Evolutionary conservation across 2,329 filamentous ascomycete species (phyloP), one percentile per base, ranked within the genome.

Genomic region (Metarhizium guizhouense): DNA sequence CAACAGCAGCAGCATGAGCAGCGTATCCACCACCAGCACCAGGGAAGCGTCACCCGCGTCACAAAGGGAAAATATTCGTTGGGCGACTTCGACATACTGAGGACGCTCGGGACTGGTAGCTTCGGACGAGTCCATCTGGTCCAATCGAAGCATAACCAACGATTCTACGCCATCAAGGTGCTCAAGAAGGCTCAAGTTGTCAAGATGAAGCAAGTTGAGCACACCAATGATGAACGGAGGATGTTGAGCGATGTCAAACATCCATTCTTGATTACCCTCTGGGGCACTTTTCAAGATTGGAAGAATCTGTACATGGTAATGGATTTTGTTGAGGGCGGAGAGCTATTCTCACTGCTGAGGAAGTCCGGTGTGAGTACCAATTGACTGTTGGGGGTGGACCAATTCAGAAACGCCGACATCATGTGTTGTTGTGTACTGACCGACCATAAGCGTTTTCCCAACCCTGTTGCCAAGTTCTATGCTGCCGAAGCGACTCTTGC

Each of bases 201-300:
- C 72, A 96, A 96, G 78, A 97, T 99, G 94, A 99, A 99, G 82
- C 94, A 99, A 74, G 91, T 99, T 58, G 94, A 99, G 74, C 94
- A 99, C 75, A 99, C 94, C 63, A 99, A 99, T 68, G 94, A 99
- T 73, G 94, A 99, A 77, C 83, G 94, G 62, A 85, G 83, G 65
- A 99, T 99, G 94, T 76, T 99, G 66, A 89, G 90, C 70, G 88
- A 95, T 70, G 94, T 97, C 70, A 95, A 96, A 72, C 93, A 99
- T 73, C 92, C 94, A 13, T 99, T 99, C 75, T 79, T 99, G 60
- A 94, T 99, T 69, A 99, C 94, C 2, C 79, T 99, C 45, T 99
- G 94, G 94, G 94, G 94, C 57, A 99, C 94, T 10, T 99, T 97
- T 72, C 93, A 97, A 70, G 94, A 99, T 67, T 82, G 86, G 52